Base-by-base conservation (phyloP, 2,329 filamentous ascomycete genomes). In the Uncinocarpus reesii region DNA sequence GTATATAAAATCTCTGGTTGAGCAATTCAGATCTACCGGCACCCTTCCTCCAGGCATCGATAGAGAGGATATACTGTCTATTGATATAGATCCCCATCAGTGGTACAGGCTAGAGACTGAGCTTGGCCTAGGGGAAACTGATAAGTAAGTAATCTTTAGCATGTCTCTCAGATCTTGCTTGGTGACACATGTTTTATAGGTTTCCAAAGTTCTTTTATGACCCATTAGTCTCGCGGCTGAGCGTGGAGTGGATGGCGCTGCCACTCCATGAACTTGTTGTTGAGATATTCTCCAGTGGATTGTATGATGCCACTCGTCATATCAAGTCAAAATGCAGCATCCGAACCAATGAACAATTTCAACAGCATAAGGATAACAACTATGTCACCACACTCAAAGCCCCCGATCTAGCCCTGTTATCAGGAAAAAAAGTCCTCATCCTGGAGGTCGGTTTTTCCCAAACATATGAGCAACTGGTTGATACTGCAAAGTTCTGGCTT, bases 161-260 rank as follows among this genome's bases (percentile, higher is more conserved):
- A 42, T 29, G 11, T 29, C 20, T 26, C 7, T 40, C 23, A 42
- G 38, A 42, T 28, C 23, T 42, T 42, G 38, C 38, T 42, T 42
- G 21, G 11, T 42, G 23, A 42, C 23, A 28, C 6, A 29, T 42
- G 23, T 28, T 42, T 28, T 23, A 28, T 42, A 42, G 38, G 21
- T 42, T 28, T n/a, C 21, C 38, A 16, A 42, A 42, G 38, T 42
- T 42, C 21, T 18, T 42, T 42, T 42, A 42, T 29, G 38, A 42
- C 38, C 38, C 38, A 11, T 28, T 29, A 28, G 13, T n/a, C 21
- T 42, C 38, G 7, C 38, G n/a, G n/a, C 23, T 42, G n/a, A 42
- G 38, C 11, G 38, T 29, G 38, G 38, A 42, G 38, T 40, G 36
- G 38, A 42, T 42, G 38, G 23, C 6, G 13, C n/a, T 29, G 21